These are phyloP conservation scores for Pueraria montana DNA, from an alignment of 306 rosid species.

Conservation along the genomic window DNA sequence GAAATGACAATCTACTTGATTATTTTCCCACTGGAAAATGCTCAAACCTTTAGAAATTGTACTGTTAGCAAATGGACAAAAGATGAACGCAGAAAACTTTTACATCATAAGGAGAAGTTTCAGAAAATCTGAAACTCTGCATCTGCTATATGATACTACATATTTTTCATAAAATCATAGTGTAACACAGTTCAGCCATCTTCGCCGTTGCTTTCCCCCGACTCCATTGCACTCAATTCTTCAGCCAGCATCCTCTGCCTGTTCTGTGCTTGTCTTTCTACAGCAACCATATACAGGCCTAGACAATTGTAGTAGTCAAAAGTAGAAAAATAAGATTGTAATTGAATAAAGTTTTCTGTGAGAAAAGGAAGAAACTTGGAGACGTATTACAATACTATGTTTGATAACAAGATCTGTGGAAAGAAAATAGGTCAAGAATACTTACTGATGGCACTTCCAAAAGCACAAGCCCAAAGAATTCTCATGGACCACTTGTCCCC, in stretches of 20 bases:
- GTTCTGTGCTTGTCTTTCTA: constrained; percentile 55
- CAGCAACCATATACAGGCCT: constrained; percentile 64
- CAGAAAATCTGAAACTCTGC: neutral
- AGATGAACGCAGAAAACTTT: constrained; percentile 15
- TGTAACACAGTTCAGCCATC: constrained; percentile 34
- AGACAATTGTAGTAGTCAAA: constrained; percentile 35
- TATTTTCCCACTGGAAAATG: constrained; percentile 31
- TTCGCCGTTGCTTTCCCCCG: constrained; percentile 32
- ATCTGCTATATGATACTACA: neutral
- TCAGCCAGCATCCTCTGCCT: constrained; percentile 60
- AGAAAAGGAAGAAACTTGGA: neutral
- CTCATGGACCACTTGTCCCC: constrained; percentile 66
- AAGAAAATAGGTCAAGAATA: constrained; percentile 30
- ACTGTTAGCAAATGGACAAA: constrained; percentile 12
- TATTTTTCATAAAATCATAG: constrained; percentile 17
- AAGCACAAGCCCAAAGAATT: constrained; percentile 63
- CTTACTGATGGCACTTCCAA: constrained; percentile 62
- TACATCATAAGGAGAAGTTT: constrained; percentile 20
- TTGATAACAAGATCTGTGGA: constrained; percentile 18
- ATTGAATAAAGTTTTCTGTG: neutral
- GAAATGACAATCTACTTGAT: constrained; percentile 3
- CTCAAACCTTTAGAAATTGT: constrained; percentile 9
- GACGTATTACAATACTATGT: neutral
- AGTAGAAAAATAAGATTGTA: constrained; percentile 24
- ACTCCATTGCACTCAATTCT: constrained; percentile 53